These are phyloP conservation scores for Apophysomyces trapeziformis DNA, from an alignment of 371 early-diverging fungal species.

Conservation along the genomic window DNA sequence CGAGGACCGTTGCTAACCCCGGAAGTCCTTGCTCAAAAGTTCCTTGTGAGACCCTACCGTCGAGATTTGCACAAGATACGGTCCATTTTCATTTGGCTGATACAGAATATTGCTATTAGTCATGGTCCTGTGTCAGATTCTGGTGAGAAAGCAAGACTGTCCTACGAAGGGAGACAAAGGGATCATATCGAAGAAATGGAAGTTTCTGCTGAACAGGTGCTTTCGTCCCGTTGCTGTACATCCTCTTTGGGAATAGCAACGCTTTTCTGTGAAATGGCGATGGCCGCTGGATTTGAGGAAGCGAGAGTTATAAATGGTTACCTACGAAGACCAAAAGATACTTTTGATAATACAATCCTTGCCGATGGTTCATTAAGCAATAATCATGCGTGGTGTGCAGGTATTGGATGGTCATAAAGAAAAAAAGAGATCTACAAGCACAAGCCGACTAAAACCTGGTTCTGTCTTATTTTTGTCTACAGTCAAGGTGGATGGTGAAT, in stretches of 20 bases:
- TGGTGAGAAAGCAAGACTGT: too few species aligned
- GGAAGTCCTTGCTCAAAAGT: conserved; percentile 54
- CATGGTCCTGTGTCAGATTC: neutral
- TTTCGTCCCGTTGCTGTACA: conserved; percentile 41
- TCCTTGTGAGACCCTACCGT: conserved; percentile 56
- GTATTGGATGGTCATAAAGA: conserved; percentile 21
- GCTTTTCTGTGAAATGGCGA: conserved; percentile 62
- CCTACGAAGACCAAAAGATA: conserved; percentile 49
- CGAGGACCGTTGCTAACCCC: conserved; percentile 58
- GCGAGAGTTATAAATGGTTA: conserved; percentile 60
- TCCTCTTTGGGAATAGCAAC: conserved; percentile 61
- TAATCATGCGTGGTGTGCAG: conserved; percentile 68
- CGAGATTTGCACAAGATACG: conserved; percentile 51
- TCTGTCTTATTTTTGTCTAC: neutral
- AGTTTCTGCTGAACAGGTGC: conserved; percentile 49
- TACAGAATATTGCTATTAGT: conserved; percentile 53
- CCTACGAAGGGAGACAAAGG: conserved; percentile 11
- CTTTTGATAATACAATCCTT: conserved; percentile 19
- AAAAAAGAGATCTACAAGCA: neutral
- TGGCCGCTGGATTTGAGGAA: conserved; percentile 58
- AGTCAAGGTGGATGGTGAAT: conserved; percentile 65
- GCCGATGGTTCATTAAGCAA: conserved; percentile 33
- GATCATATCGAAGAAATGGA: conserved; percentile 29
- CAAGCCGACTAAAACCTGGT: neutral
- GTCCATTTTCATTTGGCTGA: conserved; percentile 60